phyloP scores from a whole-genome alignment of 306 rosid species.

The Pterocarpus santalinus region DNA sequence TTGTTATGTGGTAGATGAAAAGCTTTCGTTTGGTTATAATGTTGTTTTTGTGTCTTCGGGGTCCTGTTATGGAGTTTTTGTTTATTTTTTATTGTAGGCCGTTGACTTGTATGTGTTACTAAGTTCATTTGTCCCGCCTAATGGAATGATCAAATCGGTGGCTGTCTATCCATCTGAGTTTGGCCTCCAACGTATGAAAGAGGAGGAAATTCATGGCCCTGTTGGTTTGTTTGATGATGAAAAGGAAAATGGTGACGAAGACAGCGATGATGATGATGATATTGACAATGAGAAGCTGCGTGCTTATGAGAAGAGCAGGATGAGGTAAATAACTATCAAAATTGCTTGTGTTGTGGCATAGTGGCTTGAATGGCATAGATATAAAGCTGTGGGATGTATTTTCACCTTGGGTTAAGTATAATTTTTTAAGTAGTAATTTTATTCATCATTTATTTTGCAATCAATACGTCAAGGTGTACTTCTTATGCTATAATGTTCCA shows the following conservation, averaged over 20 bases:
- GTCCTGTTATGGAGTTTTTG: not conserved
- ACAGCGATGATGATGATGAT: constrained; percentile 47
- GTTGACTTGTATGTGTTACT: constrained; percentile 75
- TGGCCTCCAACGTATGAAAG: constrained; percentile 88
- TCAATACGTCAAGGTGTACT: no score
- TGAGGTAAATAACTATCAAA: constrained; percentile 60
- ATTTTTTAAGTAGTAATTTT: constrained; percentile 5
- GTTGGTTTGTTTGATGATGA: constrained; percentile 76
- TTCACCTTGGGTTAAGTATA: constrained; percentile 17
- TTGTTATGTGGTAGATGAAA: not conserved
- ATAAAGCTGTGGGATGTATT: constrained; percentile 20
- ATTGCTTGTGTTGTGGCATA: constrained; percentile 10
- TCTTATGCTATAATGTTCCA: not conserved
- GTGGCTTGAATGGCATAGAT: constrained; percentile 14
- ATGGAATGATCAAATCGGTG: constrained; percentile 77
- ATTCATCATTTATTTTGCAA: no score
- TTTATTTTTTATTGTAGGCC: constrained; percentile 62
- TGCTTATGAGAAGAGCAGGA: constrained; percentile 78
- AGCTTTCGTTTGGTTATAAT: not conserved
- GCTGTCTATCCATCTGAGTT: constrained; percentile 91
- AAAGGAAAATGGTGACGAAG: constrained; percentile 53
- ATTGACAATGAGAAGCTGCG: constrained; percentile 80
- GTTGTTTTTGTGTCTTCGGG: not conserved
- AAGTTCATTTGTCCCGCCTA: constrained; percentile 76
- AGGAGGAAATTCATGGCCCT: constrained; percentile 89